Evolutionary conservation across 495 filamentous ascomycete genomes (phyloP), one percentile per base, ranked within the genome.

Genomic region (Amniculicola lignicola): DNA sequence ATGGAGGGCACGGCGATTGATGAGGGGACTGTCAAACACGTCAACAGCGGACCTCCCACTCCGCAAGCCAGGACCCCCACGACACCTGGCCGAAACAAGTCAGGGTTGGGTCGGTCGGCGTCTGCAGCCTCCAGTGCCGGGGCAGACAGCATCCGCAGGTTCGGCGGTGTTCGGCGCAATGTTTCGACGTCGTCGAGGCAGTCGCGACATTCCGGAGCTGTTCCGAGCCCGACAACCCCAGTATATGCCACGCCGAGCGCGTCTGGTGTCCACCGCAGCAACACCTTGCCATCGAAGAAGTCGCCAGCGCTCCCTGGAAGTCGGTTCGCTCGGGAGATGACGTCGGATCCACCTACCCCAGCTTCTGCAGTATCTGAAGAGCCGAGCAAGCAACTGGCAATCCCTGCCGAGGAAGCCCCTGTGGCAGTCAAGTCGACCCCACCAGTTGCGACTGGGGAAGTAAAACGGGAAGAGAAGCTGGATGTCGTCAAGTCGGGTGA

Each of bases 1-100:
- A 96, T 96, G 90, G 86, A 87, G 67, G 90, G 90, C 16, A 95
- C 90, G 4, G 89, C 82, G 4, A 87, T 88, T 4, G 90, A 96
- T 67, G 88, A 90, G 65, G 82, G 88, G 63, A 95, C 89, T 2
- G 82, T 90, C 22, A 87, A 86, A 65, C 87, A 94, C 63, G 84
- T 95, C 27, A 83, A 93, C 68, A 81, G 85, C 59, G 81, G 79
- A 19, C 59, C 65, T 2, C 54, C 63, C 18, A 76, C 84, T 3
- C 82, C 85, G 24, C 73, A 73, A 16, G 67, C 78, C 15, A 74
- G 77, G 2, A 72, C 75, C 6, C 84, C 83, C 0, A 75, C 77
- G 29, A 79, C 81, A n/a, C 69, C 75, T 36, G 63, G 71, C 66
- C 51, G 72, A 45, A 77, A 81, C 2, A 79, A 78, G 56, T 74